Conservation (phyloP, 441 rosid genomes). For the Mallotus repandus region DNA sequence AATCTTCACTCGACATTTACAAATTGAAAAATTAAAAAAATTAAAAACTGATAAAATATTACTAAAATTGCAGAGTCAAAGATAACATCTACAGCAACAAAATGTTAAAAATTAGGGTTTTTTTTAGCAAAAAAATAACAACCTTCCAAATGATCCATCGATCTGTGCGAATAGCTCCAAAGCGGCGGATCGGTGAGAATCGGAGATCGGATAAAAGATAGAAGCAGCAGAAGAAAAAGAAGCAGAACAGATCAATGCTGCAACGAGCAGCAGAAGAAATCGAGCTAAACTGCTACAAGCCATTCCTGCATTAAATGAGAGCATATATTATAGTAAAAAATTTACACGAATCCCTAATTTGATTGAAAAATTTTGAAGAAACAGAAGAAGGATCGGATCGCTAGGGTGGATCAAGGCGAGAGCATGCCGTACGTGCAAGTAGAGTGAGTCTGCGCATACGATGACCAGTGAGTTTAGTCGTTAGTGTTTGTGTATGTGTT, state of each 20-base stretch:
- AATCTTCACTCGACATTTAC: not conserved
- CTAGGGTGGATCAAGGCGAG: not conserved
- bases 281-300: slow-evolving; percentile 37
- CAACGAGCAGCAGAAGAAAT: slow-evolving; percentile 41
- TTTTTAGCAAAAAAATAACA: slow-evolving; percentile 11
- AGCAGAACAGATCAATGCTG: slow-evolving; percentile 45
- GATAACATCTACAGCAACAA: not conserved
- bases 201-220: slow-evolving; percentile 72
- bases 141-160: slow-evolving; percentile 79
- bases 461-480: not conserved
- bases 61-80: not conserved
- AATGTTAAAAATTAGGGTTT: slow-evolving; percentile 6
- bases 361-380: not conserved
- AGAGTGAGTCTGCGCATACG: slow-evolving; percentile 6
- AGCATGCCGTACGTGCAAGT: slow-evolving; percentile 16
- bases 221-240: slow-evolving; percentile 48
- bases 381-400: not conserved
- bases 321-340: too few species aligned
- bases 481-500: not conserved
- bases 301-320: slow-evolving; percentile 46
- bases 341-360: not conserved
- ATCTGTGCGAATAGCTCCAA: slow-evolving; percentile 55
- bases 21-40: too few species aligned
- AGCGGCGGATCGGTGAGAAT: slow-evolving; percentile 91
- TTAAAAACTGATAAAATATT: too few species aligned